Base-by-base conservation (phyloP, 306 rosid genomes). In the barrel medic (Medicago truncatula) region DNA sequence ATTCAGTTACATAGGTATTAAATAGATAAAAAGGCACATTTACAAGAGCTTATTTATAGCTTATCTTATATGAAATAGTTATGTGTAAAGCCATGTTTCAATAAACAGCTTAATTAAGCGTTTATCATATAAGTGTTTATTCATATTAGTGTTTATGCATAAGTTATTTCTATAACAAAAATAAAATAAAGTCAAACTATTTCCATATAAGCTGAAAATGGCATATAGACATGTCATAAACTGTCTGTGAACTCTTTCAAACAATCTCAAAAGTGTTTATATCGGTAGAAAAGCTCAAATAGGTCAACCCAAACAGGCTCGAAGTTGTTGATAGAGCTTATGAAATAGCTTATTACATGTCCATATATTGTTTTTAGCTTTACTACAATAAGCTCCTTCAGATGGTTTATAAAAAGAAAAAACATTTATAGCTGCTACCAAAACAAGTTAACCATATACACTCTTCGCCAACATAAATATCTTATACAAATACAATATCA, bases 1-100 rank as follows among this genome's bases (percentile, higher is more conserved):
- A 49, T 15, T 68, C n/a, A 77, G 62, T 72, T 21, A 36, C 58
- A 59, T 61, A 36, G 39, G 41, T 47, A 43, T 28, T 57, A 34
- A 63, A 63, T 63, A 13, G 13, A 14, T 15, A 7, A 62, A 21
- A 57, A 57, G 15, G 16, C n/a, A 10, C 18, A 6, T 28, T 28
- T 23, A 28, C 41, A 60, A 25, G 60, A 54, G 18, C 28, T 17
- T 53, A 53, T 53, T 9, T 18, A 9, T 11, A 54, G 25, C 60
- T 54, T 3, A 54, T 54, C 40, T 25, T 25, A 28, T 58, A 12
- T 23, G 38, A 28, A 7, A 25, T 59, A 13, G 28, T 28, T 1
- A 25, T 60, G 41, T 14, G 25, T 18, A 8, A 54, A 12, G 52
- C 16, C 52, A 13, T 54, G 28, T 54, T 17, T 54, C 12, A 16